Evolutionary conservation across 805 yeast species (phyloP), one percentile per base, ranked within the genome.

Genomic region (Lachancea kluyveri): DNA sequence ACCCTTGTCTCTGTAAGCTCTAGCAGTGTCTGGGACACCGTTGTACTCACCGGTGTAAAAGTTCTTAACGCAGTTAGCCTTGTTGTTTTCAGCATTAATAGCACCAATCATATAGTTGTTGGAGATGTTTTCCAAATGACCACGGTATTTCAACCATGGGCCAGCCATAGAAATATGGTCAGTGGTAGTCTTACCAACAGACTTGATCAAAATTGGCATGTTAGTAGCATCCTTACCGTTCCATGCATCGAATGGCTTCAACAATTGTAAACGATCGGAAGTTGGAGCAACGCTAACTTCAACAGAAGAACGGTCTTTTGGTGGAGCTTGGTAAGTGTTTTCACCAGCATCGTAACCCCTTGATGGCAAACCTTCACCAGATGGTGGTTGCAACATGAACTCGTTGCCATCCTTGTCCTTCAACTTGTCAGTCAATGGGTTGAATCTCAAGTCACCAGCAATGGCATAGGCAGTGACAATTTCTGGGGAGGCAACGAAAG

Each of bases 61-160:
- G 76, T 90, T 86, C 73, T 74, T 83, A 49, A 92, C 77, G 55
- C 69, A 68, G 84, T 90, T 90, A 48, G 94, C 95, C 75, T 90
- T 85, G 49, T 79, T 83, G 68, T 90, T 90, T 71, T 82, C 96
- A 60, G 88, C 88, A 70, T 90, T 90, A 64, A 79, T 88, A 50
- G 97, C 97, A 74, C 98, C 98, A 74, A 90, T 90, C 95, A 90
- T 88, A 72, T 92, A 90, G 77, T 92, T 90, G 78, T 90, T 87
- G 50, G 96, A 87, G 61, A 90, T 92, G 80, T 90, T 90, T 73
- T 87, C 90, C 72, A 90, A 76, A 73, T 90, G 98, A 69, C 98
- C 98, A 76, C 96, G 85, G 90, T 90, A 90, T 74, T 90, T 90
- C 77, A 90, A 83, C 98, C 98, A 90, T 61, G 97, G 96, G 70